Base-by-base conservation (phyloP, 139 green algal species). In the Chlorella vulgaris region DNA sequence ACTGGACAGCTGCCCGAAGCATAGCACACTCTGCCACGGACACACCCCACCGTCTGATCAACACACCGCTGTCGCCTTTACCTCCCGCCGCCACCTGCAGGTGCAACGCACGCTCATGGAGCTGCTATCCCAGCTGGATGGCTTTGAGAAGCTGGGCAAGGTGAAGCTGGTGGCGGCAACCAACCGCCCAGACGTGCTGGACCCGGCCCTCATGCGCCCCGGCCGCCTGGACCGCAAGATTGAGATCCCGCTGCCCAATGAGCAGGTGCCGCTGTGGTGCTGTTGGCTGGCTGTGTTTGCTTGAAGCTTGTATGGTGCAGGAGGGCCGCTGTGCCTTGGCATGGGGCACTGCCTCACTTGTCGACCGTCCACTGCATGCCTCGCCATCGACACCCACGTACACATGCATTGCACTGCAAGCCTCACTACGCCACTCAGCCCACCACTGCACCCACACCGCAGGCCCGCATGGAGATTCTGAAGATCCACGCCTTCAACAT, bases 71-170 rank as follows among this genome's bases (percentile, higher is more conserved):
- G 13, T 15, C 47, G 15, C 47, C 47, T 15, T 58, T 15, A 58
- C 47, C 47, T 42, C 69, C 42, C 24, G 31, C 28, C 8, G 29
- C 40, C 42, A 26, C 1, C 68, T 39, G 31, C 70, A 78, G 70
- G 73, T 99, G 85, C 97, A 99, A 90, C 93, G 97, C 70, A 99
- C 97, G 31, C 91, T 99, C 35, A 99, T 99, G 97, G 97, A 99
- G 92, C 91, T 99, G 82, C 94, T 99, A n/a, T 94, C 90, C 73
- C 95, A 98, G 87, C 90, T 99, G 62, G 97, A 99, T 84, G 97
- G 97, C n/a, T 99, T 99, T 87, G 96, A 99, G 61, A 88, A 94
- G 63, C 89, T 97, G 7, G 96, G 96, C 67, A 98, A 97, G 90
- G 95, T 96, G 69, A 98, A 98, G 91, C 95, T 97, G 89, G 96